Conservation (phyloP, 2,329 filamentous ascomycete species). For the Epichloe amarillans region DNA sequence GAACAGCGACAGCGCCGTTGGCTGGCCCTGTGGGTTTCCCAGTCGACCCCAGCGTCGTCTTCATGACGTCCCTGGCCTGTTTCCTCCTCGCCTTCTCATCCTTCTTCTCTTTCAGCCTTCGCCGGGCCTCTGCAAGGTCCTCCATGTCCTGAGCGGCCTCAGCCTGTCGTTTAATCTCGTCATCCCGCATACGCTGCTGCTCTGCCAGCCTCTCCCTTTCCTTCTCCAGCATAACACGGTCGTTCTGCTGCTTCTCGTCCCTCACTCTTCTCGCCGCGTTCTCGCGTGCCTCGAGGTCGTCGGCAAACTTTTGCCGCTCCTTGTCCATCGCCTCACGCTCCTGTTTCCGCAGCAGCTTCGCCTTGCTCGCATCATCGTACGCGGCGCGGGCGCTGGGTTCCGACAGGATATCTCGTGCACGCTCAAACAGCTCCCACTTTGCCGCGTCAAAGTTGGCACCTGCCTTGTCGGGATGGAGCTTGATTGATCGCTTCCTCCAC, state of each 20-base stretch:
- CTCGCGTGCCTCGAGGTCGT: slow-evolving; percentile 74
- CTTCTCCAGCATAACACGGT: slow-evolving; percentile 22
- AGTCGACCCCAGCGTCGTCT: slow-evolving; percentile 10
- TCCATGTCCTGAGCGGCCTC: slow-evolving; percentile 26
- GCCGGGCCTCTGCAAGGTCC: slow-evolving; percentile 23
- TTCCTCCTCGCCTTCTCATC: slow-evolving; percentile 26
- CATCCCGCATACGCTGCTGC: slow-evolving; percentile 23
- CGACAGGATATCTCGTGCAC: slow-evolving; percentile 72
- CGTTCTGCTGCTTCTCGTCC: slow-evolving; percentile 29
- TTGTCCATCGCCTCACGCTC: slow-evolving; percentile 63
- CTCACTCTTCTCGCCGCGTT: slow-evolving; percentile 47
- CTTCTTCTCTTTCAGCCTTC: slow-evolving; percentile 26
- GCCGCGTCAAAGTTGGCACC: slow-evolving; percentile 59
- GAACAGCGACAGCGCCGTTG: slow-evolving; percentile 23
- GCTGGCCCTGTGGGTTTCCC: slow-evolving; percentile 14
- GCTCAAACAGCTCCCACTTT: slow-evolving; percentile 75
- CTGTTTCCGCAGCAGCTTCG: slow-evolving; percentile 53
- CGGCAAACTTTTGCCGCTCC: slow-evolving; percentile 62
- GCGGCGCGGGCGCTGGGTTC: slow-evolving; percentile 56
- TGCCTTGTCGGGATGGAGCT: slow-evolving; percentile 89
- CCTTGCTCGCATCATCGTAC: slow-evolving; percentile 67
- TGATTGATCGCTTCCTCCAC: slow-evolving; percentile 75
- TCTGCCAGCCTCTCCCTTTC: slow-evolving; percentile 25
- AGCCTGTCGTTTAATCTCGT: slow-evolving; percentile 21
- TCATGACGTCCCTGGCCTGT: slow-evolving; percentile 23